Percentiles rank a stretch among this genome's conserved stretches.
Conservation (phyloP, 345 rosid genomes). For the Cardamine chenopodiifolia region DNA sequence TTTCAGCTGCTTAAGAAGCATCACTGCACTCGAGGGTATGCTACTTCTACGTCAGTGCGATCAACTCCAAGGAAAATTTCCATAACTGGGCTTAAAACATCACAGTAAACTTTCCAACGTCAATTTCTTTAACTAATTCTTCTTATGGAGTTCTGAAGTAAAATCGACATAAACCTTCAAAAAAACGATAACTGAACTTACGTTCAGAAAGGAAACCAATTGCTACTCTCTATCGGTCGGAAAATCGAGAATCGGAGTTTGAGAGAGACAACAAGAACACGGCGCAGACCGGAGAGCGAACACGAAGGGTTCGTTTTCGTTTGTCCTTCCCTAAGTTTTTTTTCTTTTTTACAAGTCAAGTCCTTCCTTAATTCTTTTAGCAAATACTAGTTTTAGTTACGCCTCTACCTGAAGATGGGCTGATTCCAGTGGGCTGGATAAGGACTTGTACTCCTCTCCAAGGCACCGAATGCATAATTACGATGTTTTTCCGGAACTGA, state of each 20-base stretch:
- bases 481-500: too few species aligned
- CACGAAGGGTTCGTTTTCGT: constrained; percentile 25
- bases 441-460: too few species aligned
- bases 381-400: too few species aligned
- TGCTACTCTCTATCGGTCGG: not conserved
- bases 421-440: too few species aligned
- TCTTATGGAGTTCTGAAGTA: not conserved
- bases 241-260: not conserved
- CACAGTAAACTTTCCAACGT: not conserved
- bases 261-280: constrained; percentile 12
- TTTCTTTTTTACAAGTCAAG: too few species aligned
- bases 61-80: not conserved
- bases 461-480: too few species aligned
- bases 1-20: constrained; percentile 34
- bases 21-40: constrained; percentile 14
- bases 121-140: not conserved
- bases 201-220: not conserved
- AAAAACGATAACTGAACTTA: not conserved
- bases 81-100: constrained; percentile 25
- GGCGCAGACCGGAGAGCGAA: constrained; percentile 7
- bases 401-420: too few species aligned
- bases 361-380: not conserved
- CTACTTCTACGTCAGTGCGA: constrained; percentile 4
- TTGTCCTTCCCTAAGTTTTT: too few species aligned
- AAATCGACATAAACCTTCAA: not conserved